phyloP scores from a whole-genome alignment of 495 filamentous ascomycete species.

The Penicillium simplicissimum region DNA sequence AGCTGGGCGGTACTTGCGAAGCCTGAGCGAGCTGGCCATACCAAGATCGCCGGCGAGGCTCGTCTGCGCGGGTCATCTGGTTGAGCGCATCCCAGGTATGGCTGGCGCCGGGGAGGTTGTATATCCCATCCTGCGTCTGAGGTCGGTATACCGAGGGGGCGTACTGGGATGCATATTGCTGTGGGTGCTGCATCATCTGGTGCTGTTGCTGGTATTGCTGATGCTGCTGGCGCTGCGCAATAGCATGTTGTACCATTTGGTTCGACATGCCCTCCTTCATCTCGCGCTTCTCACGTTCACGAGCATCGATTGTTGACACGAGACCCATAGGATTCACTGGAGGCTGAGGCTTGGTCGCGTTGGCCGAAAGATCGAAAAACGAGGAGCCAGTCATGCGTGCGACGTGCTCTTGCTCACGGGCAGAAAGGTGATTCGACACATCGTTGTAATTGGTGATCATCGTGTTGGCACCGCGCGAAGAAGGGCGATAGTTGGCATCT shows the following conservation, averaged over 20 bases:
- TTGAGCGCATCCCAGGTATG: constrained; percentile 47
- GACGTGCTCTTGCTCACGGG: constrained; percentile 92
- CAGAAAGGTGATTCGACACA: constrained; percentile 70
- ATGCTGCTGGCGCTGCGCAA: constrained; percentile 69
- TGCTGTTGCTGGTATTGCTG: constrained; percentile 45
- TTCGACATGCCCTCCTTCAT: constrained; percentile 71
- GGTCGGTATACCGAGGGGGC: constrained; percentile 24
- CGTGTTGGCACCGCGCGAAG: constrained; percentile 48
- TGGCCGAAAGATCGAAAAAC: constrained; percentile 67
- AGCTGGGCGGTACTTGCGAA: constrained; percentile 22
- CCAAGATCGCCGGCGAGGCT: constrained; percentile 44
- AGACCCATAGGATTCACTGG: constrained; percentile 59
- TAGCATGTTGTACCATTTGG: constrained; percentile 77
- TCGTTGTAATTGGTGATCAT: constrained; percentile 52
- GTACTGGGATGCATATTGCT: constrained; percentile 31
- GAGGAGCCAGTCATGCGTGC: constrained; percentile 84
- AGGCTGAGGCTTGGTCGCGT: constrained; percentile 45
- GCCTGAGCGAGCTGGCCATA: constrained; percentile 37
- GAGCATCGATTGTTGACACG: constrained; percentile 72
- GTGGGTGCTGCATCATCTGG: constrained; percentile 42
- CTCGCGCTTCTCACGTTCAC: constrained; percentile 71
- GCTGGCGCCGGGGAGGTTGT: constrained; percentile 45
- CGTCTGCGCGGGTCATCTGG: constrained; percentile 35
- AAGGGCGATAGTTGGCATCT: constrained; percentile 49
- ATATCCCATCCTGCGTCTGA: constrained; percentile 29